phyloP scores from a whole-genome alignment of 2,329 filamentous ascomycete genomes.

The Botryotinia calthae region DNA sequence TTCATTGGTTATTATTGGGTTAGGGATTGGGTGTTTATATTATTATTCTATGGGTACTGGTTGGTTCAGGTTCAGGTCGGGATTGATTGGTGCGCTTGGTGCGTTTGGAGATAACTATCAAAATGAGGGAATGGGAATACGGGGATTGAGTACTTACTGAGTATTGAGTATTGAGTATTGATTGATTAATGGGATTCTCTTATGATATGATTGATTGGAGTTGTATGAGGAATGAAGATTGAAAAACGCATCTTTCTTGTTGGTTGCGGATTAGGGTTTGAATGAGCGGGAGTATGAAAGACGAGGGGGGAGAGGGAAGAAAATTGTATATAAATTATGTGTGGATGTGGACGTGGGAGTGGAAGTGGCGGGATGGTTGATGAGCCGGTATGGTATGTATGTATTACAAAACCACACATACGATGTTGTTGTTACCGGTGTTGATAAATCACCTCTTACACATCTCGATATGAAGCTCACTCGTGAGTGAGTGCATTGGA shows the following conservation, averaged over 20 bases:
- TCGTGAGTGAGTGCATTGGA: background rate
- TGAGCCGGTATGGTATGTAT: background rate
- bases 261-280: background rate
- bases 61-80: background rate
- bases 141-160: background rate
- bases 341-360: background rate
- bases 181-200: background rate
- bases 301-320: background rate
- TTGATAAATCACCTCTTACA: background rate
- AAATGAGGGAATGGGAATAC: background rate
- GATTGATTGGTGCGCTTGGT: background rate
- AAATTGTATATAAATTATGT: background rate
- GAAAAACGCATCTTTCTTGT: background rate
- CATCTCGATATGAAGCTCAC: background rate
- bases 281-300: background rate
- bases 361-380: too few relatives aligned
- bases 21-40: background rate
- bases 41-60: background rate
- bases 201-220: background rate
- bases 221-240: background rate
- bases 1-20: background rate
- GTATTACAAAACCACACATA: background rate
- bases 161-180: background rate
- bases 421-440: background rate
- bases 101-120: background rate